Evolutionary conservation across 345 rosid genomes (phyloP).

Genomic region (Arabidopsis thaliana): TAIR10.1 NC_003076.8:6293501-6294000

Average conservation of each 20-base stretch:
- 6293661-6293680: conserved; percentile 64
- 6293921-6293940: conserved; percentile 60
- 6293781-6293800: neutral
- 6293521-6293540: neutral
- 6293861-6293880: conserved; percentile 70
- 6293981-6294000: conserved; percentile 80
- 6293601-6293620: conserved; percentile 84
- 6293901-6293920: conserved; percentile 59
- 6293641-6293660: conserved; percentile 74
- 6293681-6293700: conserved; percentile 59
- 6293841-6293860: conserved; percentile 62
- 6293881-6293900: conserved; percentile 78
- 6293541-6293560: neutral
- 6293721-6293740: conserved; percentile 59
- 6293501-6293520: conserved; percentile 70
- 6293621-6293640: conserved; percentile 63
- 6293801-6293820: neutral
- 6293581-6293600: conserved; percentile 39
- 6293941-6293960: conserved; percentile 92
- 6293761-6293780: neutral
- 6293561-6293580: neutral
- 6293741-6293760: neutral
- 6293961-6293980: conserved; percentile 94
- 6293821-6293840: conserved; percentile 64
- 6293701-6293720: conserved; percentile 78